A percentile compares a stretch with the other conserved stretches of the same genome.
Conservation (phyloP, 2,329 filamentous ascomycete genomes). For the Epichloe glyceriae region DNA sequence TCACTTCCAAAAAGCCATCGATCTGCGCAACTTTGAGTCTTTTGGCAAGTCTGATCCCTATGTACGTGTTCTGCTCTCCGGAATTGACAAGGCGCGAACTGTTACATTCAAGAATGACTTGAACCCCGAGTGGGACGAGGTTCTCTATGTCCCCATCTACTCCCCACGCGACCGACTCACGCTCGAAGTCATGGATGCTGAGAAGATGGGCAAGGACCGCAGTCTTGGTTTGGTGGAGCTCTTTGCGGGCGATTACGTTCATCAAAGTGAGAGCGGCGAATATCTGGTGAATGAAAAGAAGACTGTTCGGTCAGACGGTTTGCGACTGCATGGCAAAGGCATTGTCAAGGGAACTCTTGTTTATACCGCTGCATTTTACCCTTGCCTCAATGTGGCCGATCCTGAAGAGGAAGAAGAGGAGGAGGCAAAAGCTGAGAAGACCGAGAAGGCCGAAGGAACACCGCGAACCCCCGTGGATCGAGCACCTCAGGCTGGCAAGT, state of each 20-base stretch:
- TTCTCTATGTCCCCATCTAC: constrained; percentile 87
- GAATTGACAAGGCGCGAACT: constrained; percentile 79
- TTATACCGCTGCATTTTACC: constrained; percentile 82
- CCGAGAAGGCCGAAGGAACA: constrained; percentile 2
- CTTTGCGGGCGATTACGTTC: constrained; percentile 63
- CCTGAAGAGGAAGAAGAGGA: constrained; percentile 70
- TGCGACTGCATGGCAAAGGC: constrained; percentile 62
- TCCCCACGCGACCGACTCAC: constrained; percentile 69
- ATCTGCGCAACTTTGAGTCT: constrained; percentile 84
- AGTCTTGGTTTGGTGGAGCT: constrained; percentile 74
- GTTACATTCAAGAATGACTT: constrained; percentile 95
- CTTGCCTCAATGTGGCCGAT: constrained; percentile 74
- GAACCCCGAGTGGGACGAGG: constrained; percentile 89
- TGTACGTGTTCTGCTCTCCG: constrained; percentile 74
- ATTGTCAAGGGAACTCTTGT: constrained; percentile 66
- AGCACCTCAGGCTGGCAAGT: constrained; percentile 28
- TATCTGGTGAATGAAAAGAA: constrained; percentile 71
- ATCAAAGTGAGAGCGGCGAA: constrained; percentile 65
- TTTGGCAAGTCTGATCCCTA: constrained; percentile 97
- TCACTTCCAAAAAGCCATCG: constrained; percentile 72
- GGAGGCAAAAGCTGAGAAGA: constrained; percentile 17
- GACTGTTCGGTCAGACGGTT: constrained; percentile 47
- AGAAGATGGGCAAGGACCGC: constrained; percentile 82
- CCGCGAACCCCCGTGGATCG: constrained; percentile 9
- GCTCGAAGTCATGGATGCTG: constrained; percentile 93